Evolutionary conservation across 2,329 filamentous ascomycete species (phyloP).

Genomic region (Tolypocladium inflatum): DNA sequence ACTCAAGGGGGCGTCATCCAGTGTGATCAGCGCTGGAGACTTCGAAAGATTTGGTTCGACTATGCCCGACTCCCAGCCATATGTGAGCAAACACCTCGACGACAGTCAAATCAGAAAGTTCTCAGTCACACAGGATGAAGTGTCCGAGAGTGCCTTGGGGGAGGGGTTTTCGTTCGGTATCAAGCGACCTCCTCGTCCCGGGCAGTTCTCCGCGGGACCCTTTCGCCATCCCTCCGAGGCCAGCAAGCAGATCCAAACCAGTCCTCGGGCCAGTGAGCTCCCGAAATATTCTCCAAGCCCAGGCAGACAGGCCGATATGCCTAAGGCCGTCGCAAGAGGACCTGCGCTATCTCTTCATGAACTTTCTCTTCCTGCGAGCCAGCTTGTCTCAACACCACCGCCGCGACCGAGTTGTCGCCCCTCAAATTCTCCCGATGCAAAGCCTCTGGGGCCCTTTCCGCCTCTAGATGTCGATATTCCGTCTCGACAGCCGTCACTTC

Average conservation of each 20-base stretch:
- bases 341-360: slow-evolving; percentile 1
- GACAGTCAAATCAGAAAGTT: background rate
- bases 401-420: background rate
- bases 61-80: background rate
- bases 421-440: background rate
- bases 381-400: background rate
- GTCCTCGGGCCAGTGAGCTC: background rate
- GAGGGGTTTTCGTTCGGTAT: slow-evolving; percentile 9
- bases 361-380: background rate
- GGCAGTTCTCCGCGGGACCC: slow-evolving; percentile 7
- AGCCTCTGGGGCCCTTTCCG: background rate
- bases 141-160: slow-evolving; percentile 6
- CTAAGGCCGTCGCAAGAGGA: background rate
- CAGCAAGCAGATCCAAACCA: background rate
- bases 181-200: slow-evolving; percentile 7
- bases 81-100: background rate
- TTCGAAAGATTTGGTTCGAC: background rate
- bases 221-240: background rate
- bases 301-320: no score
- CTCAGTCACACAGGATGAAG: background rate
- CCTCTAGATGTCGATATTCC: background rate
- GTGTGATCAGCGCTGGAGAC: background rate
- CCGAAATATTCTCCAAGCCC: background rate
- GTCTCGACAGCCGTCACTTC: background rate
- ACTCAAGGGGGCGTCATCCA: background rate